These are phyloP conservation scores for Mortierella claussenii DNA, from an alignment of 192 early-diverging fungal species.

Conservation along the genomic window DNA sequence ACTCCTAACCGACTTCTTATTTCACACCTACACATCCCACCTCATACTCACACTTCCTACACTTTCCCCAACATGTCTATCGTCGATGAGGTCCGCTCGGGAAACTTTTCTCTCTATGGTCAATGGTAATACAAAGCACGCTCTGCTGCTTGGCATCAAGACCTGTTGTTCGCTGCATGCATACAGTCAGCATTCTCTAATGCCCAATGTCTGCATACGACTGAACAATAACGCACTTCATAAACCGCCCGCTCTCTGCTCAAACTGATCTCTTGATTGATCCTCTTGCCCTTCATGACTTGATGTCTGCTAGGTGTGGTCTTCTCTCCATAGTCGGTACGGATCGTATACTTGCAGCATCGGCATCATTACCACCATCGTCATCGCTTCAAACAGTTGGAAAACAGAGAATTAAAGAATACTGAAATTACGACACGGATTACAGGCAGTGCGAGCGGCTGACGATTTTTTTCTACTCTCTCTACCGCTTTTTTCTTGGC, in stretches of 20 bases:
- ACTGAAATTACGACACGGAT: too few species aligned
- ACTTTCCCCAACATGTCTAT: slow-evolving; percentile 42
- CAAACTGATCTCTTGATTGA: slow-evolving; percentile 1
- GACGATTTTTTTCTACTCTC: too few species aligned
- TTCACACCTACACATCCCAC: background rate
- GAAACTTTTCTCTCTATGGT: slow-evolving; percentile 61
- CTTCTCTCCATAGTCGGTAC: slow-evolving; percentile 58
- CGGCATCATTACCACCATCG: background rate
- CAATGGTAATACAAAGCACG: slow-evolving; percentile 47
- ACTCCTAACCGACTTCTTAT: background rate
- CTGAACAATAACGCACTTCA: too few species aligned
- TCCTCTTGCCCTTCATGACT: slow-evolving; percentile 3
- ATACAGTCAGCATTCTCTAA: too few species aligned
- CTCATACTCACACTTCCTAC: background rate
- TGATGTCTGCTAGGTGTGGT: slow-evolving; percentile 41
- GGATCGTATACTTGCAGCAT: slow-evolving; percentile 6
- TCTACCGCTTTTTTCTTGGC: background rate
- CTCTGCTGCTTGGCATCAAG: background rate
- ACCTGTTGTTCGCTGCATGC: too few species aligned
- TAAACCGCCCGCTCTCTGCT: too few species aligned
- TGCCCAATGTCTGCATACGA: too few species aligned
- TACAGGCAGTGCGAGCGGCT: too few species aligned
- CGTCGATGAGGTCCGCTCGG: slow-evolving; percentile 56
- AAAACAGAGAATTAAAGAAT: too few species aligned
- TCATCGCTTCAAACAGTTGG: too few species aligned